Evolutionary conservation across 257 asterid genomes (phyloP).

Genomic region (Nicotiana obtusifolia): DNA sequence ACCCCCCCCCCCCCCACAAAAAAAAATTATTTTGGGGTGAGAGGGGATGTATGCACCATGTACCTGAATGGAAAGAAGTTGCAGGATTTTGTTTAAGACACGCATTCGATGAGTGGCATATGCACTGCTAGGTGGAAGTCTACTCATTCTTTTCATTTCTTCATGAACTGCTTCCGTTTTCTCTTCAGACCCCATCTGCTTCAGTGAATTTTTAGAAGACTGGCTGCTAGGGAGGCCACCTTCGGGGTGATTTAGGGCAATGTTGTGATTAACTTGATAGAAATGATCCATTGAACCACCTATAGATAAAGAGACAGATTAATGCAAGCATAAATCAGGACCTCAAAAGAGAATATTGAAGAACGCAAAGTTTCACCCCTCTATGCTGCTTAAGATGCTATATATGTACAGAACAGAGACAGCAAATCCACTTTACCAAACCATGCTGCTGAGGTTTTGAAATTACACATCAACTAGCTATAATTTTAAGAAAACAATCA

Average conservation of each 20-base stretch:
- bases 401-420: background rate
- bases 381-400: background rate
- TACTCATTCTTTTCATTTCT: slow-evolving; percentile 47
- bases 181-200: slow-evolving; percentile 33
- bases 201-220: slow-evolving; percentile 12
- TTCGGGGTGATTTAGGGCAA: slow-evolving; percentile 19
- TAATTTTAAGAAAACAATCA: no score
- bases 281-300: slow-evolving; percentile 13
- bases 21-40: background rate
- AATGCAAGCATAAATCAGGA: background rate
- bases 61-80: slow-evolving; percentile 63
- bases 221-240: slow-evolving; percentile 17
- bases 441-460: background rate
- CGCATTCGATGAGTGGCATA: slow-evolving; percentile 71
- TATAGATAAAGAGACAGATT: background rate
- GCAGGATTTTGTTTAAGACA: slow-evolving; percentile 55
- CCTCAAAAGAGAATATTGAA: background rate
- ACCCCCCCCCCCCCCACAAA: no score
- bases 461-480: background rate
- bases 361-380: background rate
- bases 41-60: background rate
- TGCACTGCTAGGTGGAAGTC: slow-evolving; percentile 56
- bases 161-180: slow-evolving; percentile 46
- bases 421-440: background rate
- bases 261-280: slow-evolving; percentile 1